These are phyloP conservation scores for Casuarina cunninghamiana DNA, from an alignment of 306 rosid species.

Conservation along the genomic window DNA sequence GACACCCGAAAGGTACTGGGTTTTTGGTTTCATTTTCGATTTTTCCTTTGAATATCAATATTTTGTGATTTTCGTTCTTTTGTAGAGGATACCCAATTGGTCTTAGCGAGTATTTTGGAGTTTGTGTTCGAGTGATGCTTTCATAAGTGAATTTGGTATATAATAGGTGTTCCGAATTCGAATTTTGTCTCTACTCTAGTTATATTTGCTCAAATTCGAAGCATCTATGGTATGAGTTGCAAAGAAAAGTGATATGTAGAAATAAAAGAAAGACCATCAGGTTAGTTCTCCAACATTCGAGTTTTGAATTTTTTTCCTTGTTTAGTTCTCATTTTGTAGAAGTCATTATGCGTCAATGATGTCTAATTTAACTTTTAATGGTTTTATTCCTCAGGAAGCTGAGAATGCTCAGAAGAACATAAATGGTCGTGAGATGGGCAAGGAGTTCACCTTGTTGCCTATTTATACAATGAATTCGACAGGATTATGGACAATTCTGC, in stretches of 20 bases:
- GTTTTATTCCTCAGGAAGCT: neutral
- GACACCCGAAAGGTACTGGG: neutral
- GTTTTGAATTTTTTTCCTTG: too few relatives aligned
- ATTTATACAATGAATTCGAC: neutral
- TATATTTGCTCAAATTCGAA: too few relatives aligned
- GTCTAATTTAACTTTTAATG: neutral
- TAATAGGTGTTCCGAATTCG: too few relatives aligned
- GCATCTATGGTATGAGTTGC: neutral
- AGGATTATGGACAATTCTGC: neutral
- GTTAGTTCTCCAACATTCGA: neutral
- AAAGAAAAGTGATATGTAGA: too few relatives aligned
- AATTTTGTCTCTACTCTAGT: too few relatives aligned
- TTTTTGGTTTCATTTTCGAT: too few relatives aligned
- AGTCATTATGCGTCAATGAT: neutral
- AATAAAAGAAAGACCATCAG: too few relatives aligned
- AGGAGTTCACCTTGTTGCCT: neutral
- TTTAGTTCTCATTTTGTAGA: too few relatives aligned
- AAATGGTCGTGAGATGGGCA: neutral
- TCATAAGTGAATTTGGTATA: too few relatives aligned
- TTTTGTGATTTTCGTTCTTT: neutral
- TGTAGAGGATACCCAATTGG: neutral
- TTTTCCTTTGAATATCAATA: too few relatives aligned
- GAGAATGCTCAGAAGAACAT: neutral
- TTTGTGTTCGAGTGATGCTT: too few relatives aligned
- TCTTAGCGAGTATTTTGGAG: neutral